Conservation (phyloP, 345 rosid genomes). For the Orychophragmus violaceus region DNA sequence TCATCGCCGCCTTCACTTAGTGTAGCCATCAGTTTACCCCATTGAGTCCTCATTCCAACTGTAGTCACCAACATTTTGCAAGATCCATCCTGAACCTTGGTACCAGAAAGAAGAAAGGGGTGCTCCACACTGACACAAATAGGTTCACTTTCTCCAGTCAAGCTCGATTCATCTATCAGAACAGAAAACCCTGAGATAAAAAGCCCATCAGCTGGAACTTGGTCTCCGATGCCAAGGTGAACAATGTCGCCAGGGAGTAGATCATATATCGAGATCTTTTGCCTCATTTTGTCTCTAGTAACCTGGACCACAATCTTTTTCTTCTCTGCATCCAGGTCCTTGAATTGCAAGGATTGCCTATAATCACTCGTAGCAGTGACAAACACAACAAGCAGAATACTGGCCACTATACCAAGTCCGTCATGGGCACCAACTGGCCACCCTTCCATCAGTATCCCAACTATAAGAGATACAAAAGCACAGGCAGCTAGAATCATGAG, state of each 20-base stretch:
- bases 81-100: constrained; percentile 69
- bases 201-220: constrained; percentile 78
- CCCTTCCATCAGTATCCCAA: constrained; percentile 67
- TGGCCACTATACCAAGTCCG: constrained; percentile 64
- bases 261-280: constrained; percentile 57
- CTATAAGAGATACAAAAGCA: constrained; percentile 56
- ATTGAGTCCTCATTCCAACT: constrained; percentile 87
- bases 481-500: constrained; percentile 61
- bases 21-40: constrained; percentile 87
- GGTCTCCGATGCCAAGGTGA: constrained; percentile 66
- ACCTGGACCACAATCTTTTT: constrained; percentile 56
- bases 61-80: constrained; percentile 81
- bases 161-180: constrained; percentile 60
- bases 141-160: constrained; percentile 69
- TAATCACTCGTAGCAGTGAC: constrained; percentile 73
- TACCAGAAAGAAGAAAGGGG: constrained; percentile 74
- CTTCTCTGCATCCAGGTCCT: constrained; percentile 63
- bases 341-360: constrained; percentile 61
- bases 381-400: constrained; percentile 61
- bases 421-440: constrained; percentile 76
- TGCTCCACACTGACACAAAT: constrained; percentile 32
- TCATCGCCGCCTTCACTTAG: constrained; percentile 71
- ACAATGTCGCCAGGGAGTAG: constrained; percentile 74
- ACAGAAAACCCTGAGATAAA: constrained; percentile 52
- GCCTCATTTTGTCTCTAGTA: constrained; percentile 50